phyloP scores from a whole-genome alignment of 805 yeast species.

The Candida ortonii region DNA sequence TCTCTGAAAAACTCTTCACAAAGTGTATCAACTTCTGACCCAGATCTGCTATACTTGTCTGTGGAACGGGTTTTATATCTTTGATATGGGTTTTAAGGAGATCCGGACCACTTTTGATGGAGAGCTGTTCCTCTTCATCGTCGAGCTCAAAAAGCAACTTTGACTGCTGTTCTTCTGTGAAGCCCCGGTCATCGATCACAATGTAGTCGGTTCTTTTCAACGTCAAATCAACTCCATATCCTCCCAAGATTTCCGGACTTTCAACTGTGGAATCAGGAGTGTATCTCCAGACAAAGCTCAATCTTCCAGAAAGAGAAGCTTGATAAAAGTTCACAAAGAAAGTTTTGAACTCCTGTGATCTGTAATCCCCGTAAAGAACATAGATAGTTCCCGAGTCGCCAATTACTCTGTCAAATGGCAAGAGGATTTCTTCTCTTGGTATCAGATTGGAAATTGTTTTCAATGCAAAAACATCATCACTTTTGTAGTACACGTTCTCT shows the following conservation, averaged over 20 bases:
- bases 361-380: slow-evolving; percentile 64
- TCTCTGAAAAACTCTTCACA: slow-evolving; percentile 26
- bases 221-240: slow-evolving; percentile 66
- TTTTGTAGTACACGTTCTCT: slow-evolving; percentile 51
- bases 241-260: slow-evolving; percentile 39
- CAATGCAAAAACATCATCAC: slow-evolving; percentile 77
- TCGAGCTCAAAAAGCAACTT: slow-evolving; percentile 24
- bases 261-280: slow-evolving; percentile 35
- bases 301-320: slow-evolving; percentile 60
- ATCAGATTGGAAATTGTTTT: slow-evolving; percentile 45
- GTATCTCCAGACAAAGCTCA: slow-evolving; percentile 76
- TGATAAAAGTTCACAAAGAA: slow-evolving; percentile 59
- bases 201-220: slow-evolving; percentile 66
- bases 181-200: slow-evolving; percentile 59
- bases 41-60: slow-evolving; percentile 35
- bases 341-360: slow-evolving; percentile 45
- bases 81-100: slow-evolving; percentile 25
- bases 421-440: slow-evolving; percentile 16
- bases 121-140: slow-evolving; percentile 2
- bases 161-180: slow-evolving; percentile 26
- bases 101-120: background rate
- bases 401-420: slow-evolving; percentile 61
- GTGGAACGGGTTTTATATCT: slow-evolving; percentile 31
- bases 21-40: slow-evolving; percentile 43
- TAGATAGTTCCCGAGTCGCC: slow-evolving; percentile 43